A percentile compares a stretch with the other conserved stretches of the same genome.
phyloP scores from a whole-genome alignment of 225 moss, liverwort and hornwort species.

The Straminergon stramineum region DNA sequence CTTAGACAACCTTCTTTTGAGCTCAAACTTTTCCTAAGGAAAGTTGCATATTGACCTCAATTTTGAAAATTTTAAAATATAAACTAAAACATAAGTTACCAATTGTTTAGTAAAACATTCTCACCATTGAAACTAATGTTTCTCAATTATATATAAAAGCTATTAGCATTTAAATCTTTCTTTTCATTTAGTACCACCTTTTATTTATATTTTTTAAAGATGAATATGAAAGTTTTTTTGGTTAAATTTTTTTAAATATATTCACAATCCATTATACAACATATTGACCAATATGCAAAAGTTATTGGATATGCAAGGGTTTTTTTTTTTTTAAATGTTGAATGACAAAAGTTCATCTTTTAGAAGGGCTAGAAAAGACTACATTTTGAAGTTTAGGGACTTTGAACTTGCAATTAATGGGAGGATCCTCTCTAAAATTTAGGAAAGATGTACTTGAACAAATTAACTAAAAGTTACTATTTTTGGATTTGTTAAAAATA shows the following conservation, averaged over 20 bases:
- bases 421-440: not conserved
- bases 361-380: not conserved
- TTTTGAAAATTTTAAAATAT: not conserved
- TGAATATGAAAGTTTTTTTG: too few relatives aligned
- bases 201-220: not conserved
- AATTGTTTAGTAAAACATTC: not conserved
- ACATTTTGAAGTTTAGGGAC: too few relatives aligned
- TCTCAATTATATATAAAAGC: not conserved
- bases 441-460: accelerated
- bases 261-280: not conserved
- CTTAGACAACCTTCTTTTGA: too few relatives aligned
- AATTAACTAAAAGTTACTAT: not conserved
- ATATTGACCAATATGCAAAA: not conserved
- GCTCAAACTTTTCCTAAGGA: too few relatives aligned
- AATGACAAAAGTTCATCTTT: not conserved
- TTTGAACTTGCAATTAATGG: too few relatives aligned
- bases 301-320: not conserved
- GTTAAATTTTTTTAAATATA: too few relatives aligned
- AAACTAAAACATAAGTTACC: too few relatives aligned
- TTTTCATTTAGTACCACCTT: not conserved
- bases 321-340: not conserved
- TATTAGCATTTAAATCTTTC: not conserved
- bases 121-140: accelerated
- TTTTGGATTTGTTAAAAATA: not conserved
- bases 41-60: not conserved